Base-by-base conservation (phyloP, 1,139 yeast species). In the Hansenula lynferdii region DNA sequence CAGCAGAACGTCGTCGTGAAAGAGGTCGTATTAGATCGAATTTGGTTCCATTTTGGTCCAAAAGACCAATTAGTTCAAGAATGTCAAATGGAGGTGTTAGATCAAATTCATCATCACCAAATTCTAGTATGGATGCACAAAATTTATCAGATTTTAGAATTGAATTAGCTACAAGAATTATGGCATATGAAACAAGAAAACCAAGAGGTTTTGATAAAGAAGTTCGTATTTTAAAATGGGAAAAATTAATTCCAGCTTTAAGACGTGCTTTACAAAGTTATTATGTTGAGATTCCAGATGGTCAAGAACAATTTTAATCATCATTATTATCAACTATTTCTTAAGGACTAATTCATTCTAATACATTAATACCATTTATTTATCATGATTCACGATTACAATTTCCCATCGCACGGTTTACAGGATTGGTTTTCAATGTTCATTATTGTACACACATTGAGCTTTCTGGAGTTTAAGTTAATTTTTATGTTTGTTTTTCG, bases 121-220 rank as follows among this genome's bases (percentile, higher is more conserved):
- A 43, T 19, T 33, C 40, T n/a, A 27, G 19, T 20, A 30, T 17
- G 24, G 16, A n/a, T n/a, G n/a, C n/a, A n/a, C n/a, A n/a, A n/a
- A n/a, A 28, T 14, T 15, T 10, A 22, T 36, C 32, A 26, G 80
- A 76, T 48, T 69, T 65, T 49, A 61, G 79, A 47, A 59, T 67
- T 24, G 82, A 77, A 50, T 63, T 79, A 45, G 84, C 84, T 5
- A 75, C 74, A 45, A 65, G 84, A 53, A 78, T 79, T 27, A 78
- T 78, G 83, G 72, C 73, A n/a, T 79, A 79, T 54, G 78, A 74
- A 44, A 64, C 67, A 18, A 67, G 85, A 50, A 77, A 75, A 50
- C 85, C 85, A 26, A 64, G 85, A 49, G 84, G 84, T 1, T 78
- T 79, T 54, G 84, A 78, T 52, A 79, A 78, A 56, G 84, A 77